Base-by-base conservation (phyloP, 805 yeast genomes). In the Candida cerambycidarum region DNA sequence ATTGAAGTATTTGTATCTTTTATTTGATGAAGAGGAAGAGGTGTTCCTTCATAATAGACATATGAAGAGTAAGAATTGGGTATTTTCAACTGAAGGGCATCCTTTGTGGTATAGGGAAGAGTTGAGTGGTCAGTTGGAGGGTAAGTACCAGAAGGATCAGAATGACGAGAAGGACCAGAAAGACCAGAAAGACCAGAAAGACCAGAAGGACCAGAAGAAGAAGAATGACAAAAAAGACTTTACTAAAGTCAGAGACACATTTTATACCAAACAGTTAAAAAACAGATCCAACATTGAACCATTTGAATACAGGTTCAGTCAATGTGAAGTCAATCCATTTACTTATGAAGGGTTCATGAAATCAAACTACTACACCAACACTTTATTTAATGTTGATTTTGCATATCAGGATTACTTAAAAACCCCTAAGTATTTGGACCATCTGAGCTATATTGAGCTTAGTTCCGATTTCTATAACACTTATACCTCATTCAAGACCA, bases 41-140 rank as follows among this genome's bases (percentile, higher is more conserved):
- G 46, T 56, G 2, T 61, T 66, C 28, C 52, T 70, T n/a, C 76
- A 70, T 48, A 32, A 50, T 4, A 24, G 48, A 11, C 32, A 44
- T 12, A 66, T 70, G 73, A 47, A 41, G 7, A 42, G 45, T n/a
- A 71, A 80, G 46, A 76, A 78, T 43, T 73, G 80, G 65, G 50
- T 76, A 1, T 85, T 89, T 61, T 78, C 92, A 10, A 90, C 98
- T 0, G 98, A 90, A 55, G 97, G 90, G 0, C 98, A 90, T 61
- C 96, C 96, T 3, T 59, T 89, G 48, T 88, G 96, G 95, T 69
- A 76, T 41, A 78, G 78, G 36, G 44, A 55, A 32, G n/a, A 29
- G 12, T 35, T 38, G 29, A 25, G 29, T 11, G 11, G 11, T 25
- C 29, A 25, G 11, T 12, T 25, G 5, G 29, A n/a, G 11, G 29